Evolutionary conservation across 768 basidiomycete genomes (phyloP), one percentile per base, ranked within the genome.

Genomic region (Suillus americanus): DNA sequence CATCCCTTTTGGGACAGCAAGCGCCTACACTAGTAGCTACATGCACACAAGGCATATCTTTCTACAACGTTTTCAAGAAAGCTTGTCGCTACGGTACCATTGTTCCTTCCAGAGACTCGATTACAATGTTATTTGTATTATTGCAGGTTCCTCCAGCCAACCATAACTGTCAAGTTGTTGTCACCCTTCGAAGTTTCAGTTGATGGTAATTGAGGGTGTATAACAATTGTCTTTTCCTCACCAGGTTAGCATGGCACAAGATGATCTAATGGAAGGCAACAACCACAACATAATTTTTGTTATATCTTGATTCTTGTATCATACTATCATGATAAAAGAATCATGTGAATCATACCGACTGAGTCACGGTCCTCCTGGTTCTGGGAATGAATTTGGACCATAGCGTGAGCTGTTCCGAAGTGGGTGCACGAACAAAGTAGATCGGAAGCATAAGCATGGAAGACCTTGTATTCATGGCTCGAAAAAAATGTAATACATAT

Each of bases 1-100:
- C 48, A 53, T 51, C 64, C 53, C 23, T 64, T 51, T 64, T 64
- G 40, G 64, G 64, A 56, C 23, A 37, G 20, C 13, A 16, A 8
- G 16, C n/a, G 6, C 23, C 7, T 16, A 43, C 18, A 4, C n/a
- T n/a, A n/a, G n/a, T n/a, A n/a, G n/a, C n/a, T n/a, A n/a, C n/a
- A 13, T 40, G 38, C 38, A 40, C 38, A 40, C 7, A 20, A 37
- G 12, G 13, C 13, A 38, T 13, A 35, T 35, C 14, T 9, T 51
- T 51, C 50, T 16, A 53, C 10, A 30, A 53, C 51, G 10, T 28
- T 28, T 16, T 28, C 13, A 50, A 25, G 25, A 23, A 50, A 28
- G 23, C 25, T 28, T 28, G 28, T 51, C 50, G 7, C 16, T 51
- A 51, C 50, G 8, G 28, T n/a, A 35, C 33, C 53, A 54, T 54